Evolutionary conservation across 805 yeast species (phyloP).

Genomic region (Zygosaccharomyces gambellarensis): DNA sequence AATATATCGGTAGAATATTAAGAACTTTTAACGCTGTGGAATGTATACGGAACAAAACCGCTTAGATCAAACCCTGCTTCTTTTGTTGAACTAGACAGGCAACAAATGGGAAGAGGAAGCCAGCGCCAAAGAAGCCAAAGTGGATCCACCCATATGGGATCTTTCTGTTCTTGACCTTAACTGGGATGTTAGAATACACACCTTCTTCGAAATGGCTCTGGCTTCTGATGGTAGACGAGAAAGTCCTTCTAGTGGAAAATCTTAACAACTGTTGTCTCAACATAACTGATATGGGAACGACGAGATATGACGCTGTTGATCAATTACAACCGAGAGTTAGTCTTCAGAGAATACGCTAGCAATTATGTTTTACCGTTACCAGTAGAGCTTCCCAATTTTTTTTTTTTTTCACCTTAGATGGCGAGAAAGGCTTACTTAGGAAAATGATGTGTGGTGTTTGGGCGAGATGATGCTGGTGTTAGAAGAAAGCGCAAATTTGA

Average conservation of each 20-base stretch:
- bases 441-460: conserved; percentile 10
- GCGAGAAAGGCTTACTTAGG: neutral
- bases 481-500: conserved; percentile 13
- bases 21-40: neutral
- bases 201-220: conserved; percentile 66
- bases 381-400: neutral
- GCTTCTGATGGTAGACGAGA: conserved; percentile 44
- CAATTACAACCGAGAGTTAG: neutral
- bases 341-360: neutral
- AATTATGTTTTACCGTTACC: neutral
- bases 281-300: conserved; percentile 19
- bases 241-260: conserved; percentile 41
- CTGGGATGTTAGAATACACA: conserved; percentile 87
- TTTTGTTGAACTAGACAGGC: conserved; percentile 76
- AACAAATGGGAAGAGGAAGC: conserved; percentile 73
- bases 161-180: conserved; percentile 89
- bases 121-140: conserved; percentile 71
- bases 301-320: neutral
- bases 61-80: conserved; percentile 60
- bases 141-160: conserved; percentile 81
- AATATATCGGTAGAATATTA: conserved; percentile 1
- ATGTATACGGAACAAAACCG: neutral
- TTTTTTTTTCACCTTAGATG: conserved; percentile 5
- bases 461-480: conserved; percentile 2
- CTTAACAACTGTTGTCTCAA: conserved; percentile 33